These are phyloP conservation scores for Ophiostoma pallidulum DNA, from an alignment of 2,329 filamentous ascomycete species.

Conservation along the genomic window DNA sequence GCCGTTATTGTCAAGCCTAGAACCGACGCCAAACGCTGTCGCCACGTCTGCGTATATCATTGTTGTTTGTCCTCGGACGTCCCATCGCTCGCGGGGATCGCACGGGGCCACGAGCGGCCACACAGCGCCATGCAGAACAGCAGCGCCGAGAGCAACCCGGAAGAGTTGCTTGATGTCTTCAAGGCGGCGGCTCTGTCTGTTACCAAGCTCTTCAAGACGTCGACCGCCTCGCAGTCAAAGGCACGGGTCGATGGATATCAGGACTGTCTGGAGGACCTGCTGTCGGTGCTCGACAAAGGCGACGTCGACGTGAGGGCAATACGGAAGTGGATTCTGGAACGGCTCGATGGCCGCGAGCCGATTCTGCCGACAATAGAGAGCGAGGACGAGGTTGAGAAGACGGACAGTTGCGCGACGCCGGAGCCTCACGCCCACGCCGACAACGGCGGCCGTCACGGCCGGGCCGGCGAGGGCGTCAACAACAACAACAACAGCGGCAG, in stretches of 20 bases:
- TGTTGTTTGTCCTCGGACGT: too few relatives aligned
- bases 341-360: conserved; percentile 53
- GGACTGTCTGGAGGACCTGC: conserved; percentile 82
- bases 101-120: not conserved
- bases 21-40: too few relatives aligned
- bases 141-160: conserved; percentile 27
- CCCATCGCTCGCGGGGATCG: not conserved
- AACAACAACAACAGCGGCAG: not conserved
- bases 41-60: too few relatives aligned
- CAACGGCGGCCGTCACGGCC: not conserved
- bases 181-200: conserved; percentile 87
- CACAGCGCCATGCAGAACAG: conserved; percentile 3
- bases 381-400: conserved; percentile 57
- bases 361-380: conserved; percentile 35
- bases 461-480: not conserved
- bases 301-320: conserved; percentile 67
- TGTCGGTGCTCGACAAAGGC: conserved; percentile 72
- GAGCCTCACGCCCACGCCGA: conserved; percentile 36
- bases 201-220: conserved; percentile 92
- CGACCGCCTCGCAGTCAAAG: conserved; percentile 65
- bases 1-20: too few relatives aligned
- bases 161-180: conserved; percentile 77
- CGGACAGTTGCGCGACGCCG: conserved; percentile 50
- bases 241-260: conserved; percentile 79
- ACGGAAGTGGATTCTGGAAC: conserved; percentile 57